phyloP scores from a whole-genome alignment of 345 rosid genomes.

The Jatropha curcas region DNA sequence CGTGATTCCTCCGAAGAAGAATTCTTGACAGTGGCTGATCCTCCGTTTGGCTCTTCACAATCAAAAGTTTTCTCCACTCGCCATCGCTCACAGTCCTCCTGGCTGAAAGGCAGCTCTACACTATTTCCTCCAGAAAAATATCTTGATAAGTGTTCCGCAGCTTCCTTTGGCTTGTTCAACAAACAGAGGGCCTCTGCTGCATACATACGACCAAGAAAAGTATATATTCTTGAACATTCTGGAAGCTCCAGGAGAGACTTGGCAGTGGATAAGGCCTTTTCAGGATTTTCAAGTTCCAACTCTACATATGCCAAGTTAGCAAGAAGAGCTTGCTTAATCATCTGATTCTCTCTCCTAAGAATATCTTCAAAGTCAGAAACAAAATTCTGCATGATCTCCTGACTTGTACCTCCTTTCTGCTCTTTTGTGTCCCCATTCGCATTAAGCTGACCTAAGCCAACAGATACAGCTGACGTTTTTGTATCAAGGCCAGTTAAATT shows the following conservation, averaged over 20 bases:
- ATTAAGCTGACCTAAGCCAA: constrained; percentile 51
- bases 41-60: constrained; percentile 62
- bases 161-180: constrained; percentile 76
- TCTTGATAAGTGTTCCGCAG: constrained; percentile 66
- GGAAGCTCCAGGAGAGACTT: constrained; percentile 68
- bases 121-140: constrained; percentile 62
- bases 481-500: constrained; percentile 37
- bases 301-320: constrained; percentile 85
- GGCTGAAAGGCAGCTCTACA: constrained; percentile 64
- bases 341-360: constrained; percentile 49
- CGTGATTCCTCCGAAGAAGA: constrained; percentile 31
- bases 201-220: constrained; percentile 75
- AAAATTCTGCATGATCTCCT: constrained; percentile 63
- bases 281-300: constrained; percentile 82
- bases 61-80: constrained; percentile 50
- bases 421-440: constrained; percentile 76
- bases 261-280: constrained; percentile 68
- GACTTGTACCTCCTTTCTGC: constrained; percentile 66
- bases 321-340: constrained; percentile 72
- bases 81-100: constrained; percentile 72
- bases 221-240: constrained; percentile 66
- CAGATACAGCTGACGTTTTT: constrained; percentile 35
- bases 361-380: constrained; percentile 55
- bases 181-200: constrained; percentile 96
- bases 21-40: constrained; percentile 36